Percentiles rank a stretch among this genome's conserved stretches.
phyloP scores from a whole-genome alignment of 2,329 filamentous ascomycete species.

The Madurella mycetomatis region DNA sequence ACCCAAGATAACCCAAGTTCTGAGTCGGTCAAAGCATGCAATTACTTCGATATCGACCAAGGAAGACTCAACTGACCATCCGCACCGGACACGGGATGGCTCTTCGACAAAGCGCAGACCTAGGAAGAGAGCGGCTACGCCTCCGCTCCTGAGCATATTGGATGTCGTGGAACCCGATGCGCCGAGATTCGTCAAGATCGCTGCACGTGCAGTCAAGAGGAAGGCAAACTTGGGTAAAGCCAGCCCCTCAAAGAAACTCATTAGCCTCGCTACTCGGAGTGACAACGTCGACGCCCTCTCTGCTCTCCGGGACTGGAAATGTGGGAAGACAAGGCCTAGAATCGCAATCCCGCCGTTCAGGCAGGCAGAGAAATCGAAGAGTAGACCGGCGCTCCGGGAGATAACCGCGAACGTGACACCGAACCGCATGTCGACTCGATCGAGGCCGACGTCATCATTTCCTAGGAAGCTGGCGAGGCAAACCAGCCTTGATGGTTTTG shows the following conservation, averaged over 20 bases:
- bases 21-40: slow-evolving; percentile 21
- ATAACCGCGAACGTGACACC: slow-evolving; percentile 20
- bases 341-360: slow-evolving; percentile 2
- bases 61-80: slow-evolving; percentile 6
- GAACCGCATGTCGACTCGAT: background rate
- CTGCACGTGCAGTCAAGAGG: slow-evolving; percentile 52
- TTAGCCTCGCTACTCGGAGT: slow-evolving; percentile 55
- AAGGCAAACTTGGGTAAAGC: slow-evolving; percentile 48
- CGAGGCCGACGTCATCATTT: background rate
- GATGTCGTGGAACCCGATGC: slow-evolving; percentile 52
- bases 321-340: slow-evolving; percentile 45
- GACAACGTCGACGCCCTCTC: slow-evolving; percentile 56
- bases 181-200: slow-evolving; percentile 57
- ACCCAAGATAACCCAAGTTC: slow-evolving; percentile 30
- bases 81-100: background rate
- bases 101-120: slow-evolving; percentile 10
- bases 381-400: slow-evolving; percentile 25
- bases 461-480: slow-evolving; percentile 18
- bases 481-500: slow-evolving; percentile 15
- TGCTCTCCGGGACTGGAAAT: slow-evolving; percentile 52
- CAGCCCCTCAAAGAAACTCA: slow-evolving; percentile 52
- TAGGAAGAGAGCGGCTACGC: slow-evolving; percentile 19
- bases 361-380: slow-evolving; percentile 9
- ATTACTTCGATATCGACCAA: background rate
- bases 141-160: slow-evolving; percentile 56